phyloP scores from a whole-genome alignment of 1,284 basidiomycete genomes.

The Entoloma clypeatum region DNA sequence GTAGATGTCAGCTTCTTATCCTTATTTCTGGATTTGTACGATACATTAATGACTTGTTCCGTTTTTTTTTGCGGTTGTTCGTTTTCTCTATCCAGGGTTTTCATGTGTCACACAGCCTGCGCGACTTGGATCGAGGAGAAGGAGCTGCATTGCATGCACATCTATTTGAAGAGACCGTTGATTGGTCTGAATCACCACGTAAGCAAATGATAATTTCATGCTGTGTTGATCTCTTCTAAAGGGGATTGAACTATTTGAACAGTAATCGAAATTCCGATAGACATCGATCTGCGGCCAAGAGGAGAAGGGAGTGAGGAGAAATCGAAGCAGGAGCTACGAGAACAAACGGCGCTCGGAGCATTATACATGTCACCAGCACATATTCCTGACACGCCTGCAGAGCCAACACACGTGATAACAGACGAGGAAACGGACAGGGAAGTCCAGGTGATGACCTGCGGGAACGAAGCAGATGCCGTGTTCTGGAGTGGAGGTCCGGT shows the following conservation, averaged over 20 bases:
- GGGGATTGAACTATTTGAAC: too few relatives aligned
- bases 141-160: slow-evolving; percentile 76
- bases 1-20: slow-evolving; percentile 64
- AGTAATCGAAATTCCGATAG: slow-evolving; percentile 62
- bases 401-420: slow-evolving; percentile 54
- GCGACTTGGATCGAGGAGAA: slow-evolving; percentile 80
- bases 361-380: slow-evolving; percentile 64
- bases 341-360: slow-evolving; percentile 70
- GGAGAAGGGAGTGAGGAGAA: slow-evolving; percentile 68
- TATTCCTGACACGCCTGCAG: slow-evolving; percentile 73
- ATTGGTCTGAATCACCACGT: slow-evolving; percentile 78
- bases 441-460: slow-evolving; percentile 61
- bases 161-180: slow-evolving; percentile 76
- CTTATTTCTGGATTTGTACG: slow-evolving; percentile 42
- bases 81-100: slow-evolving; percentile 51
- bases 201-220: slow-evolving; percentile 34
- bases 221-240: slow-evolving; percentile 15
- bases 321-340: slow-evolving; percentile 64
- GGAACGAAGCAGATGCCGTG: slow-evolving; percentile 60
- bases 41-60: slow-evolving; percentile 50
- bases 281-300: slow-evolving; percentile 48
- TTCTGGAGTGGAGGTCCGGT: slow-evolving; percentile 52
- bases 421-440: slow-evolving; percentile 68
- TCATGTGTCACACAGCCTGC: slow-evolving; percentile 62
- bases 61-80: slow-evolving; percentile 23